These are phyloP conservation scores for Diaporthe vaccinii DNA, from an alignment of 2,329 filamentous ascomycete genomes.

Conservation along the genomic window DNA sequence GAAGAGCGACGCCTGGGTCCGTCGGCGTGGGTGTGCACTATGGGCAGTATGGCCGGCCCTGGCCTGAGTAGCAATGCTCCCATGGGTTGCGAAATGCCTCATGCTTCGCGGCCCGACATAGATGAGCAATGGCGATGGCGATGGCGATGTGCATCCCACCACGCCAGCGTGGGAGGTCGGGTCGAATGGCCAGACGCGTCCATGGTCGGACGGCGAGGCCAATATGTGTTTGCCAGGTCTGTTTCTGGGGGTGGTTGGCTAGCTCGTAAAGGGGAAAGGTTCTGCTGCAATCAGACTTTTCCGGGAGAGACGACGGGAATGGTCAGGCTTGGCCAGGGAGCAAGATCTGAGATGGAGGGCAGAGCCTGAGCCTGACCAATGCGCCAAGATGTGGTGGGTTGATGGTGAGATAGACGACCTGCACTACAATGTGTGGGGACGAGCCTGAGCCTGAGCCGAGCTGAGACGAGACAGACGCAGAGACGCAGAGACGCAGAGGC, in stretches of 20 bases:
- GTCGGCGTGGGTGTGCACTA: neutral
- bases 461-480: no score
- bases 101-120: slow-evolving; percentile 3
- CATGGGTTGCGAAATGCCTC: slow-evolving; percentile 18
- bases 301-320: slow-evolving; percentile 12
- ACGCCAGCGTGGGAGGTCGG: neutral
- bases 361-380: slow-evolving; percentile 6
- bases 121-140: slow-evolving; percentile 4
- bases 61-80: neutral
- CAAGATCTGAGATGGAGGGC: slow-evolving; percentile 12
- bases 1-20: slow-evolving; percentile 27
- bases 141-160: neutral
- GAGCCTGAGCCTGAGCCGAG: neutral
- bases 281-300: slow-evolving; percentile 32
- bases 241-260: neutral
- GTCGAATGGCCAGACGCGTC: slow-evolving; percentile 5
- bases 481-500: neutral
- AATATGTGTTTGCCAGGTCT: neutral
- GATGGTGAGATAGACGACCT: slow-evolving; percentile 16
- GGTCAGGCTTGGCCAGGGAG: slow-evolving; percentile 16
- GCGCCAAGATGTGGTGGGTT: neutral
- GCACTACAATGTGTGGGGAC: neutral
- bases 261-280: neutral
- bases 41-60: neutral
- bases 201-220: neutral